These are phyloP conservation scores for Trichoderma lentiforme DNA, from an alignment of 2,329 filamentous ascomycete species.

Conservation along the genomic window DNA sequence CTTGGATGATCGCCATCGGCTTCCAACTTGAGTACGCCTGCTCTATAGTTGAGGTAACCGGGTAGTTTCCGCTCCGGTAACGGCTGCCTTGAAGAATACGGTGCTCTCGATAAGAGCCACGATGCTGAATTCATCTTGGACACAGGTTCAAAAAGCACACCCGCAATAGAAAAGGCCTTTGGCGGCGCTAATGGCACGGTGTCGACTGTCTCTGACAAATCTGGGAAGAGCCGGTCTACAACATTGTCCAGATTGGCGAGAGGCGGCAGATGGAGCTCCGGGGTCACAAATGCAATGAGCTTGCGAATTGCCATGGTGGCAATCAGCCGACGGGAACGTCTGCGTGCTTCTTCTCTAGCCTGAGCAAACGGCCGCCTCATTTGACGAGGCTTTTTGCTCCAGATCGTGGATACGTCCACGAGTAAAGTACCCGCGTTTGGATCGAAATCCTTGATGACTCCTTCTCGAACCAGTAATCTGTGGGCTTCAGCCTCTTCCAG, in stretches of 20 bases:
- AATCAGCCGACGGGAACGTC: constrained; percentile 39
- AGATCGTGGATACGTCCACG: constrained; percentile 43
- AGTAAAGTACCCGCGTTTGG: constrained; percentile 47
- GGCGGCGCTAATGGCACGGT: constrained; percentile 19
- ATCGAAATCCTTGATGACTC: constrained; percentile 46
- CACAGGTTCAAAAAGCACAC: constrained; percentile 38
- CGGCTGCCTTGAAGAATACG: constrained; percentile 41
- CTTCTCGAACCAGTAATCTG: constrained; percentile 48
- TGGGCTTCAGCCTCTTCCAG: constrained; percentile 52
- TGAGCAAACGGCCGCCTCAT: constrained; percentile 24
- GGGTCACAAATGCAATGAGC: constrained; percentile 49
- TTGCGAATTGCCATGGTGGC: constrained; percentile 47
- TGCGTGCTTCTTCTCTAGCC: constrained; percentile 27
- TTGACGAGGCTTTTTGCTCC: background rate
- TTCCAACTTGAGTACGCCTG: background rate
- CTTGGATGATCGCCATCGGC: constrained; percentile 13
- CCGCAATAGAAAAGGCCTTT: constrained; percentile 42
- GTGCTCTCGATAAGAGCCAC: constrained; percentile 48
- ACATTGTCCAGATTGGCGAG: constrained; percentile 43
- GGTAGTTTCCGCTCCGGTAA: constrained; percentile 28
- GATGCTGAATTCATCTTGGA: constrained; percentile 22
- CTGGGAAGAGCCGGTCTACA: constrained; percentile 49
- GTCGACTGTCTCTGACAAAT: constrained; percentile 29
- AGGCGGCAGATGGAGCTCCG: constrained; percentile 43
- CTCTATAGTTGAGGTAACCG: constrained; percentile 22